Conservation (phyloP, 495 filamentous ascomycete species). For the Penicillium salamii region DNA sequence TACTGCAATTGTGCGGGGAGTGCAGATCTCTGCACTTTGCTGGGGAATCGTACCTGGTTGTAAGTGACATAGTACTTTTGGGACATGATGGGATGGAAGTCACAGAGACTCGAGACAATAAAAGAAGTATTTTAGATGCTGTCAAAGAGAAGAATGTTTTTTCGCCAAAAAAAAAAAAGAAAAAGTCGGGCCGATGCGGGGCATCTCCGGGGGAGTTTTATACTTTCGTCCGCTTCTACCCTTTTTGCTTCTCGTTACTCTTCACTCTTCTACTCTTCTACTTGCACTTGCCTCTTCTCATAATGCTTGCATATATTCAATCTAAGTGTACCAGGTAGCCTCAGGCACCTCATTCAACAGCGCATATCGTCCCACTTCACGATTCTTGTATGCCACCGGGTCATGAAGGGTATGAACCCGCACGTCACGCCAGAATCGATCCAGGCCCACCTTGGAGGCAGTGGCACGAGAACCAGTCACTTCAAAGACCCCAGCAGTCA, state of each 20-base stretch:
- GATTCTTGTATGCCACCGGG: slow-evolving; percentile 60
- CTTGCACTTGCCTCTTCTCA: neutral
- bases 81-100: slow-evolving; percentile 55
- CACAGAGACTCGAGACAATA: too few species aligned
- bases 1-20: neutral
- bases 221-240: neutral
- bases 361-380: slow-evolving; percentile 53
- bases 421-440: slow-evolving; percentile 59
- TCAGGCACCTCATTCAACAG: slow-evolving; percentile 50
- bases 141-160: neutral
- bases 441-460: slow-evolving; percentile 50
- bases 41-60: slow-evolving; percentile 66
- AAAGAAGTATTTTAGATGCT: too few species aligned
- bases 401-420: slow-evolving; percentile 62
- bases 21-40: neutral
- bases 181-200: slow-evolving; percentile 3
- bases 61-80: slow-evolving; percentile 94
- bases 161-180: neutral
- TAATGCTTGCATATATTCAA: neutral
- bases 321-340: slow-evolving; percentile 59
- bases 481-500: slow-evolving; percentile 58
- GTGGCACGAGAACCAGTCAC: slow-evolving; percentile 55
- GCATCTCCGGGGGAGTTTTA: neutral
- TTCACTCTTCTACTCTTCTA: neutral
- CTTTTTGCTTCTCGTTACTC: too few species aligned